A percentile compares a stretch with the other conserved stretches of the same genome.
These are phyloP conservation scores for Erodium trifolium DNA, from an alignment of 441 rosid species.

Conservation along the genomic window DNA sequence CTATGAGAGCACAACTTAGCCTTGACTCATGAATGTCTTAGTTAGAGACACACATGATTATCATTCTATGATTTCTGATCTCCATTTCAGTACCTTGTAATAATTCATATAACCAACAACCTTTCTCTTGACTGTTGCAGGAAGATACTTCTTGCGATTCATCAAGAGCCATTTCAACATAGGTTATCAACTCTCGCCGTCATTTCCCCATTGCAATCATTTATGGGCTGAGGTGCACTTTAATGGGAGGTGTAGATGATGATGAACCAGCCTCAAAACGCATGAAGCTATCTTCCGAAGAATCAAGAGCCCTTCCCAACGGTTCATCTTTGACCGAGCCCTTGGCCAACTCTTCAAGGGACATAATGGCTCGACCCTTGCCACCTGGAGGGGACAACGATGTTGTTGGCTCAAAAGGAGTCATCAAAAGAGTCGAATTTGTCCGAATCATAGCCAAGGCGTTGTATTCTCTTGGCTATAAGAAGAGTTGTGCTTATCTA, in stretches of 20 bases:
- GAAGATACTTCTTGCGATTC: conserved; percentile 18
- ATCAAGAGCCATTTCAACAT: conserved; percentile 11
- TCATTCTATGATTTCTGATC: too few relatives aligned
- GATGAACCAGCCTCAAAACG: conserved; percentile 62
- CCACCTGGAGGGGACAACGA: conserved; percentile 43
- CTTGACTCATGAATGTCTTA: too few relatives aligned
- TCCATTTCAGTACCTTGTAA: too few relatives aligned
- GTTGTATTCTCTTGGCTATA: conserved; percentile 54
- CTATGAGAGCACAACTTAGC: too few relatives aligned
- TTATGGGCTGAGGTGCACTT: conserved; percentile 73
- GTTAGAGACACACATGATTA: too few relatives aligned
- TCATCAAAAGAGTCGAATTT: conserved; percentile 44
- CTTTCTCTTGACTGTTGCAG: conserved; percentile 25
- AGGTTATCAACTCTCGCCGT: conserved; percentile 9
- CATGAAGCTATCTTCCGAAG: conserved; percentile 41
- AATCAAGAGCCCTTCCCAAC: conserved; percentile 34
- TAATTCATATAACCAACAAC: too few relatives aligned
- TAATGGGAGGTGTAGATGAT: conserved; percentile 79
- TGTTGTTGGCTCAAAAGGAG: conserved; percentile 19
- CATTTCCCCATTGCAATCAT: conserved; percentile 19
- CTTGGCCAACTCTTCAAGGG: conserved; percentile 32
- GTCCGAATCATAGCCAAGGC: conserved; percentile 49
- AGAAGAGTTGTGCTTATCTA: conserved; percentile 46
- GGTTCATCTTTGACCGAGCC: conserved; percentile 32
- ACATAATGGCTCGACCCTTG: conserved; percentile 56